Conservation (phyloP, 2,329 filamentous ascomycete genomes). For the Diaporthe velutina region DNA sequence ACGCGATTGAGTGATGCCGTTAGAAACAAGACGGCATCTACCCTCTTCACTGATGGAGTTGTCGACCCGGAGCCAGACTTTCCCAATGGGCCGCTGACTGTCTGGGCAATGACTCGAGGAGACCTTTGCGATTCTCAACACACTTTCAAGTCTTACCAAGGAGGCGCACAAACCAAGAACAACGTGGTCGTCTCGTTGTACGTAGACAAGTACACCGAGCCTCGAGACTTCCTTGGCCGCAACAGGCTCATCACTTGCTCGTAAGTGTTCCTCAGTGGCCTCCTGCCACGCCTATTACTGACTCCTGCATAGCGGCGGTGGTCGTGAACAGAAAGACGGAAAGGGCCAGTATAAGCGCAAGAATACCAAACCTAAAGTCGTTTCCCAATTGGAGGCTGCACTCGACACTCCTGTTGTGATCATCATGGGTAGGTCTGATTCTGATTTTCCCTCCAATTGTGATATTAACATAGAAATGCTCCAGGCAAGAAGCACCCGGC, state of each 20-base stretch:
- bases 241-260: slow-evolving; percentile 74
- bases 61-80: background rate
- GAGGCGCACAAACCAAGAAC: slow-evolving; percentile 66
- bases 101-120: slow-evolving; percentile 70
- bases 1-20: background rate
- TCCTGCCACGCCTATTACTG: background rate
- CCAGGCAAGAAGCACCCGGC: slow-evolving; percentile 64
- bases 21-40: background rate
- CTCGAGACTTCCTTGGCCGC: slow-evolving; percentile 69
- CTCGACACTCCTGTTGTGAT: slow-evolving; percentile 63
- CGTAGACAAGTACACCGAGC: slow-evolving; percentile 66
- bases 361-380: background rate
- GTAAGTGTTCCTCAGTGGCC: slow-evolving; percentile 54
- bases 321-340: slow-evolving; percentile 48
- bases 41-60: background rate
- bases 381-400: background rate
- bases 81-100: slow-evolving; percentile 51
- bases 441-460: background rate
- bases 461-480: slow-evolving; percentile 10
- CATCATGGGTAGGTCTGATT: slow-evolving; percentile 61
- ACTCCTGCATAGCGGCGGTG: slow-evolving; percentile 61
- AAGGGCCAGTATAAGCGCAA: background rate
- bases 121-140: slow-evolving; percentile 73
- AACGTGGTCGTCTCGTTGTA: slow-evolving; percentile 69
- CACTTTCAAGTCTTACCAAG: slow-evolving; percentile 73